Base-by-base conservation (phyloP, 1,284 basidiomycete genomes). In the Lignosus rhinocerotis region DNA sequence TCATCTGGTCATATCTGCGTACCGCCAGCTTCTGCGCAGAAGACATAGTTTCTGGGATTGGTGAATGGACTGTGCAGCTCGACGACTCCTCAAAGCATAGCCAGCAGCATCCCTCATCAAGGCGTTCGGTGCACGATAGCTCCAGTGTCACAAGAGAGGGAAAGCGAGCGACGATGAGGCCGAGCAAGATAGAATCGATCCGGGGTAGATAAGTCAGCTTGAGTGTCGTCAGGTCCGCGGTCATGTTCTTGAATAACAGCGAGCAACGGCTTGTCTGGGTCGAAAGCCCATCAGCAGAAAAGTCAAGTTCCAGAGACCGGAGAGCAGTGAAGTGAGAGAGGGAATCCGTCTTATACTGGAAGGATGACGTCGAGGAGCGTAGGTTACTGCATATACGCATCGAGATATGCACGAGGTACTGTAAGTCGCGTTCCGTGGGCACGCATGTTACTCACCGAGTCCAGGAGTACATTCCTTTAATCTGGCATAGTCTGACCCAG, bases 31-130 rank as follows among this genome's bases (percentile, higher is more conserved):
- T 70, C 48, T 72, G 64, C 7, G 72, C 74, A 25, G 76, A 73
- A 10, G 69, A 53, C 61, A 77, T 84, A 25, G 76, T 66, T 21
- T 82, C 78, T 11, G 84, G 83, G 54, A 88, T 76, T 0, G 86
- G 86, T 2, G 86, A 88, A 68, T 89, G 86, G 3, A 78, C 62
- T n/a, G 78, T 77, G 59, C 77, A 75, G 10, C 73, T 77, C 31
- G 83, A 74, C 43, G 82, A 84, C 49, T 87, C 85, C 69, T 84
- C 83, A 57, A 83, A 83, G 68, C 87, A 89, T 50, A 67, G 65
- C 78, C 81, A 83, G 68, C 87, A 88, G 68, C 85, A 87, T 49
- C 69, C 72, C 25, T 67, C 55, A 55, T 84, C 80, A 31, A 88
- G 73, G 21, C 83, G 76, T 59, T 86, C 84, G 11, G 81, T 77